Conservation (phyloP, 2,329 filamentous ascomycete species). For the Phialophora expanda region DNA sequence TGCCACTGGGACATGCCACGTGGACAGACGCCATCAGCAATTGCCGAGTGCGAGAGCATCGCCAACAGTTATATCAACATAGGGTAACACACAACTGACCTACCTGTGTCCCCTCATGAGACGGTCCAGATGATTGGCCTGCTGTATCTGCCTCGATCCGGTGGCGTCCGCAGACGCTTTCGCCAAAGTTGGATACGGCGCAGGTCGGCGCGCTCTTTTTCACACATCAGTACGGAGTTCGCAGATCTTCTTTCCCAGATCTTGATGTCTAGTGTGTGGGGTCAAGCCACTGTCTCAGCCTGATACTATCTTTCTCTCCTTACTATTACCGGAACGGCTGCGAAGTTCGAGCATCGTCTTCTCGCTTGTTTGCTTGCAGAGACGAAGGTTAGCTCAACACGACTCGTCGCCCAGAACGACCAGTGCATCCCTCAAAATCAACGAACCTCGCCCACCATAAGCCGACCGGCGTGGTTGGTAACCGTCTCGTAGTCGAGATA, state of each 20-base stretch:
- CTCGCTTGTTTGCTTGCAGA: not conserved
- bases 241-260: conserved; percentile 11
- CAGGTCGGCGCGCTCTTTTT: not conserved
- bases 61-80: conserved; percentile 2
- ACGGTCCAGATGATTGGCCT: not conserved
- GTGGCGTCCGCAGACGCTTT: not conserved
- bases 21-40: conserved; percentile 9
- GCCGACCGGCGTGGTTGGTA: not conserved
- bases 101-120: not conserved
- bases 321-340: not conserved
- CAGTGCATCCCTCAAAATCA: not conserved
- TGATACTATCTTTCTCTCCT: conserved; percentile 20
- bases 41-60: conserved; percentile 4
- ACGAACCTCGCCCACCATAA: not conserved
- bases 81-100: conserved; percentile 7
- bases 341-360: not conserved
- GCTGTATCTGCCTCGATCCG: not conserved
- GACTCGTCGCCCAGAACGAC: conserved; percentile 2
- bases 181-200: not conserved
- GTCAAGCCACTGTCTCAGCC: conserved; percentile 25
- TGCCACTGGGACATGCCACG: conserved; percentile 15
- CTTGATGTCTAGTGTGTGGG: conserved; percentile 4
- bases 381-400: not conserved
- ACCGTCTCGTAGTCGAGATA: not conserved
- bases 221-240: conserved; percentile 2